Evolutionary conservation across 768 basidiomycete species (phyloP), one percentile per base, ranked within the genome.

Genomic region (Pleurotus platypus): DNA sequence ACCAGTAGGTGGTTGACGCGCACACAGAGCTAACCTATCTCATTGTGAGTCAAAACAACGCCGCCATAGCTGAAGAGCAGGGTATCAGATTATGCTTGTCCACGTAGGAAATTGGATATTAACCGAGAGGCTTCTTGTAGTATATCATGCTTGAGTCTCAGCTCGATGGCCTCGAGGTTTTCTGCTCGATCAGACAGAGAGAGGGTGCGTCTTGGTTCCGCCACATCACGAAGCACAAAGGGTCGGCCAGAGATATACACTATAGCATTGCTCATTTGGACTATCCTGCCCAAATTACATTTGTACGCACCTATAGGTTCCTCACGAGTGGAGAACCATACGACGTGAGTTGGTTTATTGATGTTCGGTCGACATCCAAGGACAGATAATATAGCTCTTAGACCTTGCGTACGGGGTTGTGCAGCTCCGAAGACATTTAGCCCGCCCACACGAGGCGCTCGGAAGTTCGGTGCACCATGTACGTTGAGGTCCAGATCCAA

Each of bases 271-370:
- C 30, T 35, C 30, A 35, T 35, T 1, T 35, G 30, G 30, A 11
- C 30, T 35, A 35, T 35, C 30, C 11, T 11, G 30, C 30, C 8
- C 3, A 9, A 35, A 11, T 35, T 11, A 35, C 49, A 30, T 9
- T 39, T 30, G 24, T 24, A 77, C 86, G 59, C 70, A 93, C 94
- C 84, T 53, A 96, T 84, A 3, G 95, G 94, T 67, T 98, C 97
- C 71, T 99, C 97, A 62, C 97, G 81, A 11, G 96, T 97, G 26
- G 90, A 97, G 71, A 98, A 93, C 94, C 94, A 99, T 26, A 96
- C 87, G 2, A 92, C 91, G 63, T 85, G 88, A 2, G 87, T 84
- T 9, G 86, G 81, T 59, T 85, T 78, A 2, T 72, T 64, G 30
- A 78, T 80, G 55, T 79, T 82, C 7, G 90, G 90, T 26, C 87